A percentile compares a stretch with the other conserved stretches of the same genome.
Conservation (phyloP, 192 early-diverging fungal genomes). For the Entomortierella lignicola region DNA sequence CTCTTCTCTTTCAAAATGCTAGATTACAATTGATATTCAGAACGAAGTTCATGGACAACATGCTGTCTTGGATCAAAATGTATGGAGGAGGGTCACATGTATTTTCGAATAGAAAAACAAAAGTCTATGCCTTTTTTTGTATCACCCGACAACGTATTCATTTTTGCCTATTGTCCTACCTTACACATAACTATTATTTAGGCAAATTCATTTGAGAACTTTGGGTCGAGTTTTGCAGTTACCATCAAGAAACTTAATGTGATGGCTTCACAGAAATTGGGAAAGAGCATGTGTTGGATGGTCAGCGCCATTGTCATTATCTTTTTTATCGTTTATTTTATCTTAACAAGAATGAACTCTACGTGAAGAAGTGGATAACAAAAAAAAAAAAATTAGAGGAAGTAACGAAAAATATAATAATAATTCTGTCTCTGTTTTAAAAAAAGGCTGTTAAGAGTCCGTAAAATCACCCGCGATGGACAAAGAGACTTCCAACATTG, state of each 20-base stretch:
- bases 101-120: no score
- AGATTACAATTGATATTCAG: slow-evolving; percentile 54
- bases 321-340: slow-evolving; percentile 52
- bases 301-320: slow-evolving; percentile 47
- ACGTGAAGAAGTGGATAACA: slow-evolving; percentile 2
- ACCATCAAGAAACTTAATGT: slow-evolving; percentile 48
- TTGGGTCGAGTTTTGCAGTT: slow-evolving; percentile 39
- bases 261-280: slow-evolving; percentile 42
- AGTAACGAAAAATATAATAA: background rate
- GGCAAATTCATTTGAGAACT: slow-evolving; percentile 31
- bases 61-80: slow-evolving; percentile 45
- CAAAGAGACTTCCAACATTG: no score
- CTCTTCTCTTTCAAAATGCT: no score
- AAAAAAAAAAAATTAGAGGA: background rate
- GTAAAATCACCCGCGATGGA: background rate
- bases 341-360: slow-evolving; percentile 38
- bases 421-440: background rate
- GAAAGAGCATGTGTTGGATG: slow-evolving; percentile 55
- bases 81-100: slow-evolving; percentile 1
- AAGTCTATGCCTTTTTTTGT: background rate
- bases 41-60: slow-evolving; percentile 55
- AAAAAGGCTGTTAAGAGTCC: background rate
- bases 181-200: background rate
- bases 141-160: no score
- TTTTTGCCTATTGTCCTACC: no score